Evolutionary conservation across 805 yeast species (phyloP).

Genomic region (Saccharomycopsis fermentans): DNA sequence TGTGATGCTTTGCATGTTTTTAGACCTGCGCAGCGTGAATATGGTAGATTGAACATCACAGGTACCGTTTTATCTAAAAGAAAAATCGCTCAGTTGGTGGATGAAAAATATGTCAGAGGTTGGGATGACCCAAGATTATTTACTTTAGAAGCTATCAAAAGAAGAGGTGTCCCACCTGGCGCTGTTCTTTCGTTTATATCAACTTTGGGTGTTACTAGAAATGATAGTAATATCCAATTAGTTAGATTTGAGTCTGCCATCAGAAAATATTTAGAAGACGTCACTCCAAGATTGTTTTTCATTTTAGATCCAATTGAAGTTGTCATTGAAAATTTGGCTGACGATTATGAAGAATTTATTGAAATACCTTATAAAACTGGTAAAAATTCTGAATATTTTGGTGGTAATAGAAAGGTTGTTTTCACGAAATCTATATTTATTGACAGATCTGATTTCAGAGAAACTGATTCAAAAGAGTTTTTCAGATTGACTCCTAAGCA

Average conservation of each 20-base stretch:
- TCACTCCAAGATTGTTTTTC: slow-evolving; percentile 93
- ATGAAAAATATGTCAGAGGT: slow-evolving; percentile 71
- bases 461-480: slow-evolving; percentile 52
- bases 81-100: slow-evolving; percentile 88
- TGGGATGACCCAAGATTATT: slow-evolving; percentile 98
- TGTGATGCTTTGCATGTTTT: slow-evolving; percentile 92
- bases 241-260: slow-evolving; percentile 83
- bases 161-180: slow-evolving; percentile 99
- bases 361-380: slow-evolving; percentile 90
- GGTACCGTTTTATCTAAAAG: slow-evolving; percentile 94
- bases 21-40: slow-evolving; percentile 98
- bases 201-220: slow-evolving; percentile 93
- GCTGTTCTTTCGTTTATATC: slow-evolving; percentile 88
- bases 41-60: slow-evolving; percentile 89
- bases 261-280: slow-evolving; percentile 76
- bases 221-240: slow-evolving; percentile 84
- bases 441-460: slow-evolving; percentile 82
- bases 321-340: slow-evolving; percentile 70
- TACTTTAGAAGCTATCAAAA: slow-evolving; percentile 86
- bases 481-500: slow-evolving; percentile 92
- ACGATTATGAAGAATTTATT: slow-evolving; percentile 58
- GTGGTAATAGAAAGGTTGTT: slow-evolving; percentile 57
- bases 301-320: slow-evolving; percentile 79
- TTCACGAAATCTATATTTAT: slow-evolving; percentile 73
- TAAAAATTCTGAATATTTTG: slow-evolving; percentile 46